These are phyloP conservation scores for Capsicum rhomboideum DNA, from an alignment of 257 asterid genomes.

Conservation along the genomic window DNA sequence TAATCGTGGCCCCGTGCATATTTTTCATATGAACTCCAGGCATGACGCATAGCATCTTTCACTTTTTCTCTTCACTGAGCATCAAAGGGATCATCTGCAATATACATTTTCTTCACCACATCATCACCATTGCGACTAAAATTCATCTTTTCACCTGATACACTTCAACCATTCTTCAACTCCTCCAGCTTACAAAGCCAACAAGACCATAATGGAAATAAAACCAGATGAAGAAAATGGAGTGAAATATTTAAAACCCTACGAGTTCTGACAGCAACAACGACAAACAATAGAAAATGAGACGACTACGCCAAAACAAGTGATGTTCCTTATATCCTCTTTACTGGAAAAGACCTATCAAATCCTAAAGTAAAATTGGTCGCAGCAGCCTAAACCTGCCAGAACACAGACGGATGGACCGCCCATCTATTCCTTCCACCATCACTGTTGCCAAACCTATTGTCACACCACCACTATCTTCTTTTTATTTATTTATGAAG, in stretches of 20 bases:
- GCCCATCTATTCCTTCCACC: neutral
- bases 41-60: slow-evolving; percentile 88
- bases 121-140: slow-evolving; percentile 6
- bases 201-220: neutral
- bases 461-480: neutral
- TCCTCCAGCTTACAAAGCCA: slow-evolving; percentile 58
- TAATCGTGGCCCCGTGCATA: slow-evolving; percentile 97
- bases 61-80: slow-evolving; percentile 58
- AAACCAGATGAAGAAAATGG: neutral
- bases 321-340: neutral
- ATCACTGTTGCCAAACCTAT: neutral
- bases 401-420: neutral
- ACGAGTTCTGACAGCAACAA: neutral
- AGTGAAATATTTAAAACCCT: neutral
- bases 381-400: neutral
- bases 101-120: slow-evolving; percentile 17
- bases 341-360: neutral
- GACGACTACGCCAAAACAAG: neutral
- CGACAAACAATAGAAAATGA: neutral
- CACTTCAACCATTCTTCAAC: slow-evolving; percentile 30
- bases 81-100: slow-evolving; percentile 48
- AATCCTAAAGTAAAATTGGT: neutral
- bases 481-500: neutral
- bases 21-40: slow-evolving; percentile 89
- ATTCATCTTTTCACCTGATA: slow-evolving; percentile 16